Evolutionary conservation across 2,329 filamentous ascomycete genomes (phyloP), one percentile per base, ranked within the genome.

Genomic region (Rhexocercosporidium sp.): DNA sequence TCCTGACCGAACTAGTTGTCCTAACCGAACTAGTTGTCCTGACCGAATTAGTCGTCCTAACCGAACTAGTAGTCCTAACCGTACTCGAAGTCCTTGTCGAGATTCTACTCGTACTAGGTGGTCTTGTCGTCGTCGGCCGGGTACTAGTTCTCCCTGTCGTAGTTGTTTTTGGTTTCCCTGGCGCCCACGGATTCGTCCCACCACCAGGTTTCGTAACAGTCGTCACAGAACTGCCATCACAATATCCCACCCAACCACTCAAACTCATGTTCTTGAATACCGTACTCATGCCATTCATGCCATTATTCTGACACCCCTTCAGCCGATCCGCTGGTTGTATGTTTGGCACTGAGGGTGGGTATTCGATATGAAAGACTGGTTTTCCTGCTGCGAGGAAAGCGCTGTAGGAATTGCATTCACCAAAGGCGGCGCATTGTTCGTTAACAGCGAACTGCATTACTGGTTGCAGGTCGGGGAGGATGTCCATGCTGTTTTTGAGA

Each of bases 291-390:
- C 53, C 59, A 29, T 29, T 61, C 29, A 51, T 56, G 1, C 44
- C 54, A 62, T 60, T 64, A 31, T 56, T 54, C 6, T 25, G 37
- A 44, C 65, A 69, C 2, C 31, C 46, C 53, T 56, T 29, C n/a
- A 22, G 12, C 2, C 54, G 54, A 39, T 57, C 54, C 16, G 54
- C 54, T 3, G 54, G 54, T 20, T 39, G 31, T n/a, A 57, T 25
- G 31, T 57, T 57, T 14, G 54, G 54, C 9, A 57, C 20, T 3
- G 54, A 46, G 18, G 84, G 80, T 2, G 88, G 88, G 73, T 92
- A 92, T 79, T 92, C 90, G 69, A 92, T 90, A 75, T 92, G 86
- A 76, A 92, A 92, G 37, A 92, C 90, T 1, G 90, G 89, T 77
- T 92, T 92, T 37, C 82, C 81, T 6, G 83, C 84, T 11, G 82